A percentile compares a stretch with the other conserved stretches of the same genome.
These are phyloP conservation scores for Beauveria sp. DNA, from an alignment of 2,329 filamentous ascomycete species.

Conservation along the genomic window DNA sequence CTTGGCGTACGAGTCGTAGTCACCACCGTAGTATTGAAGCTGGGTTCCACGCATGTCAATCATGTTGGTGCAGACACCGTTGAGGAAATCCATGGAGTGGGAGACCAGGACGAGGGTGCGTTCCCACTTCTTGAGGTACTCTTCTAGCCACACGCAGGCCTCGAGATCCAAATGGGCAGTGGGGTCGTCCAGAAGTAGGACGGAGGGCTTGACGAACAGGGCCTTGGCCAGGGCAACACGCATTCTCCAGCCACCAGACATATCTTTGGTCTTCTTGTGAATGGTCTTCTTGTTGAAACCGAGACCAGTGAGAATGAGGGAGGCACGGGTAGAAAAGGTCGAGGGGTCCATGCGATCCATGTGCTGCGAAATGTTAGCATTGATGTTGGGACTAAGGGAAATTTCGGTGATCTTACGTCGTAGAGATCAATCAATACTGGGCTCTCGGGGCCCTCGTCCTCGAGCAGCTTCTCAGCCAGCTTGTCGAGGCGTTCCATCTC, in stretches of 20 bases:
- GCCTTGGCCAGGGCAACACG: conserved; percentile 96
- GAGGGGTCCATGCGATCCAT: conserved; percentile 99
- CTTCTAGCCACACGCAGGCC: conserved; percentile 98
- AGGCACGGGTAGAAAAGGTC: conserved; percentile 91
- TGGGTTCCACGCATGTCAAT: conserved; percentile 90
- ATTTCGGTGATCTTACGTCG: conserved; percentile 56
- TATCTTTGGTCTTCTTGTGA: conserved; percentile 99
- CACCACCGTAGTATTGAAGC: conserved; percentile 97
- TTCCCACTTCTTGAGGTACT: conserved; percentile 99
- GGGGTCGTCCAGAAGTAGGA: conserved; percentile 93
- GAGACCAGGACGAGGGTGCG: conserved; percentile 93
- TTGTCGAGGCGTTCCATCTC: conserved; percentile 88
- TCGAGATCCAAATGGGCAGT: conserved; percentile 99
- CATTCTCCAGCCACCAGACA: conserved; percentile 99
- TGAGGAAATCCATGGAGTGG: conserved; percentile 97
- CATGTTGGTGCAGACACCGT: conserved; percentile 97
- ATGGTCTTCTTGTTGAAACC: conserved; percentile 99
- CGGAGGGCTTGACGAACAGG: conserved; percentile 93
- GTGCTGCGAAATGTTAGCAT: conserved; percentile 49
- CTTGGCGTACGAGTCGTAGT: conserved; percentile 98
- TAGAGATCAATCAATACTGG: conserved; percentile 89
- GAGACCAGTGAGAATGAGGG: conserved; percentile 94
- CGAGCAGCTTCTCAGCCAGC: conserved; percentile 80
- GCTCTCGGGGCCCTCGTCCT: conserved; percentile 86
- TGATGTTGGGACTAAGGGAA: background rate